phyloP scores from a whole-genome alignment of 225 moss, liverwort and hornwort species.

The Neckera pumila region DNA sequence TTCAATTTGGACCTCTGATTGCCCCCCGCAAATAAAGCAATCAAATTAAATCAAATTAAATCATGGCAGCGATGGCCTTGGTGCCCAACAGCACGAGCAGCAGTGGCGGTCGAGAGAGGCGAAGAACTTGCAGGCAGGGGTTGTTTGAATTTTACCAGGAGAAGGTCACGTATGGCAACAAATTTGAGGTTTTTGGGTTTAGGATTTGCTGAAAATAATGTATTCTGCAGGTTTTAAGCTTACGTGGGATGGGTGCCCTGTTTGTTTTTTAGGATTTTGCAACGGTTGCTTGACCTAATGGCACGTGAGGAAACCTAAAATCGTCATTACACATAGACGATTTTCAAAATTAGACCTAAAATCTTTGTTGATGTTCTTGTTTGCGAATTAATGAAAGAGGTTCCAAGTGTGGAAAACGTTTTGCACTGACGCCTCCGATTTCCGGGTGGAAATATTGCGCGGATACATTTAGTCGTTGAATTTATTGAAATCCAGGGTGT shows the following conservation, averaged over 20 bases:
- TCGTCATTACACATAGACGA: fast-evolving
- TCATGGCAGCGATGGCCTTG: not conserved
- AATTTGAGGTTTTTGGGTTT: not conserved
- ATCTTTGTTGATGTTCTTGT: not conserved
- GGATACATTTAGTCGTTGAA: too few species aligned
- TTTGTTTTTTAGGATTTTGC: not conserved
- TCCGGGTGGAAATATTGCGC: too few species aligned
- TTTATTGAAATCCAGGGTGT: too few species aligned
- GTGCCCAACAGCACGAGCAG: not conserved
- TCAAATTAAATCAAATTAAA: not conserved
- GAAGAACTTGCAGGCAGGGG: not conserved
- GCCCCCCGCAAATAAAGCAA: not conserved
- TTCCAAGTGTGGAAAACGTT: not conserved
- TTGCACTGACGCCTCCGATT: too few species aligned
- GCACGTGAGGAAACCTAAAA: not conserved
- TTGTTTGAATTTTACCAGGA: not conserved
- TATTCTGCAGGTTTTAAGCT: too few species aligned
- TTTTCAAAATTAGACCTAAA: not conserved
- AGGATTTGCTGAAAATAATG: not conserved
- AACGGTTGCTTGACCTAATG: not conserved
- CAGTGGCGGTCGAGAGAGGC: fast-evolving
- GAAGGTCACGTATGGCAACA: not conserved
- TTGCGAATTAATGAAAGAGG: not conserved
- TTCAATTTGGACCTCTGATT: not conserved
- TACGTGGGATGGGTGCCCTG: not conserved